phyloP scores from a whole-genome alignment of 2,329 filamentous ascomycete genomes.

The Calonectria ilicicola region DNA sequence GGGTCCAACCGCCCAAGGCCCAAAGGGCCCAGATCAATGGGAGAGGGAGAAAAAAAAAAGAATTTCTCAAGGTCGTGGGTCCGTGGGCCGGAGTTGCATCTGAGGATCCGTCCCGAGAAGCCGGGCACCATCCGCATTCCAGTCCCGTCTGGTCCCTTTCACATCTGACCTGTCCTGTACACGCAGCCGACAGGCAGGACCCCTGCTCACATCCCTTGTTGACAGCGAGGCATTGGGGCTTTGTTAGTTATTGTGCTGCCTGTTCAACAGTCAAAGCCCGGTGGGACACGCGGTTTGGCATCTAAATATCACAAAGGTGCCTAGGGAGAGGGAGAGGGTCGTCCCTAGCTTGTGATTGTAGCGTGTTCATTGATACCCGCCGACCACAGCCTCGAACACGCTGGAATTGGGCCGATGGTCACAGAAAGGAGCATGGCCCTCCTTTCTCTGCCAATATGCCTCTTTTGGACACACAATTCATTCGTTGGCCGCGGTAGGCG shows the following conservation, averaged over 20 bases:
- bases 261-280: conserved; percentile 6
- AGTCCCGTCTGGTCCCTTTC: conserved; percentile 12
- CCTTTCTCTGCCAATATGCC: background rate
- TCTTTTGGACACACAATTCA: background rate
- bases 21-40: conserved; percentile 1
- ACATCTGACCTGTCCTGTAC: conserved; percentile 21
- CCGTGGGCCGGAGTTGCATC: conserved; percentile 30
- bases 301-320: conserved; percentile 2
- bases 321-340: background rate
- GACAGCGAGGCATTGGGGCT: conserved; percentile 8
- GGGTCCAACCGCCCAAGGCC: conserved; percentile 22
- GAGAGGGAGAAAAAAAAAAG: conserved; percentile 19
- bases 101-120: conserved; percentile 33
- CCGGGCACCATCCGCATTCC: conserved; percentile 33
- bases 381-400: conserved; percentile 8
- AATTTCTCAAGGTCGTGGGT: conserved; percentile 23
- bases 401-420: background rate
- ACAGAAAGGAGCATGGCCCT: background rate
- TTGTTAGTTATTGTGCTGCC: conserved; percentile 9
- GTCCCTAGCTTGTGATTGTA: background rate
- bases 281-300: conserved; percentile 11
- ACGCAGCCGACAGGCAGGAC: conserved; percentile 13
- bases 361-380: conserved; percentile 10
- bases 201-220: conserved; percentile 11
- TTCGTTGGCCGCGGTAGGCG: conserved; percentile 8